These are phyloP conservation scores for Rhytidiadelphus loreus DNA, from an alignment of 225 moss, liverwort and hornwort genomes.

Conservation along the genomic window DNA sequence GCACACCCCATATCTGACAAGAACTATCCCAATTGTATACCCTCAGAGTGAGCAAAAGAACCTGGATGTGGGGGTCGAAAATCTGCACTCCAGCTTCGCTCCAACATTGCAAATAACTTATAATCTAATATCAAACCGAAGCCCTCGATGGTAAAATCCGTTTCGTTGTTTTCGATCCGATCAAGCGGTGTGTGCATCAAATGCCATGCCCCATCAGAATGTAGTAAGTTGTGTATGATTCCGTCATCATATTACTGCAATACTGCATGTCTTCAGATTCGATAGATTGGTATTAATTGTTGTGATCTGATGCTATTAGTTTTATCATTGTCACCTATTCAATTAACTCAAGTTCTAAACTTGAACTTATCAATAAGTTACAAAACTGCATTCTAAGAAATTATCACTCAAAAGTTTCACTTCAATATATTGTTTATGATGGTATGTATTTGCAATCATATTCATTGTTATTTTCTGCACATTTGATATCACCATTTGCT, in stretches of 20 bases:
- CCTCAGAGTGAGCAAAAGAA: background rate
- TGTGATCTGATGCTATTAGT: no score
- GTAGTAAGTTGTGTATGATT: background rate
- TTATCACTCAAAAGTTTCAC: background rate
- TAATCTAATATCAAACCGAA: background rate
- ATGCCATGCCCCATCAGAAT: background rate
- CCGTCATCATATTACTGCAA: background rate
- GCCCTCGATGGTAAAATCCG: background rate
- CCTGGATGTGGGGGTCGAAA: background rate
- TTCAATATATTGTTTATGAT: background rate
- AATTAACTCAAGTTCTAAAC: accelerated
- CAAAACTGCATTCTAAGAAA: background rate
- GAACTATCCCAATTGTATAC: background rate
- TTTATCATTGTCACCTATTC: no score
- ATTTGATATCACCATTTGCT: background rate
- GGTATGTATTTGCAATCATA: background rate
- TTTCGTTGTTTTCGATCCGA: background rate
- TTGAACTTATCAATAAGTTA: background rate
- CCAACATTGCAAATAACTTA: background rate
- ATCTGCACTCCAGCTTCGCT: background rate
- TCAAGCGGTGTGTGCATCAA: background rate
- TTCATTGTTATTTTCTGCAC: background rate
- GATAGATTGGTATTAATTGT: background rate
- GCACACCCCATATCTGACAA: background rate
- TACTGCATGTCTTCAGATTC: background rate